phyloP scores from a whole-genome alignment of 2,329 filamentous ascomycete genomes.

The Penicillium hesseltinei region DNA sequence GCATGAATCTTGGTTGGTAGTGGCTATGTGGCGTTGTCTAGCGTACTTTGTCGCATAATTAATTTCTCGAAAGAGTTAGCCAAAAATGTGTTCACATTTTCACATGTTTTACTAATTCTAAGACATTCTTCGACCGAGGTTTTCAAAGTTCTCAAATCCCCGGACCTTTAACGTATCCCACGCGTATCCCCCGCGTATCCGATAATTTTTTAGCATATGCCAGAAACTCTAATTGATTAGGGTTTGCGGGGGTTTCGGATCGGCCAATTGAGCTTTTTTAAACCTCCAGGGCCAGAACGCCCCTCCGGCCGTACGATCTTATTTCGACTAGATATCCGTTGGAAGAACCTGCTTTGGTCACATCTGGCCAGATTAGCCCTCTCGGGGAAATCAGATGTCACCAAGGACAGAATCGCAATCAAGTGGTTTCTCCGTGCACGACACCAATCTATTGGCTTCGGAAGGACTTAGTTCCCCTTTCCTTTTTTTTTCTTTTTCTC shows the following conservation, averaged over 20 bases:
- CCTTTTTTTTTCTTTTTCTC: background rate
- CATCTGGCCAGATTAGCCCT: background rate
- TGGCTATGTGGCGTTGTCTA: background rate
- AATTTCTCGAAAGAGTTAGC: background rate
- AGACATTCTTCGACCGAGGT: background rate
- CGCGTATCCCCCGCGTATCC: background rate
- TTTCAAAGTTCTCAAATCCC: background rate
- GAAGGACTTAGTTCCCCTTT: background rate
- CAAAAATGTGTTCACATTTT: background rate
- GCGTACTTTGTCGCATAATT: background rate
- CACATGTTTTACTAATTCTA: background rate
- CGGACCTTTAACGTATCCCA: background rate
- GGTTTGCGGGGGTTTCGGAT: background rate
- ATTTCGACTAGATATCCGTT: background rate
- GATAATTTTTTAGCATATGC: background rate
- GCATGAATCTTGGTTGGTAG: background rate
- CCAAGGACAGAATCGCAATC: background rate
- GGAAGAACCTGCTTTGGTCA: background rate
- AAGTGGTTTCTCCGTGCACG: background rate
- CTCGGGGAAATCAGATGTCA: background rate
- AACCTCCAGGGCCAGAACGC: background rate
- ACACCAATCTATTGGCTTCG: background rate
- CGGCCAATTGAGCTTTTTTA: background rate
- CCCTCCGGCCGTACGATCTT: background rate
- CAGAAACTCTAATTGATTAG: slow-evolving; percentile 3